A percentile compares a stretch with the other conserved stretches of the same genome.
phyloP scores from a whole-genome alignment of 2,329 filamentous ascomycete species.

The Juglanconis oblonga region DNA sequence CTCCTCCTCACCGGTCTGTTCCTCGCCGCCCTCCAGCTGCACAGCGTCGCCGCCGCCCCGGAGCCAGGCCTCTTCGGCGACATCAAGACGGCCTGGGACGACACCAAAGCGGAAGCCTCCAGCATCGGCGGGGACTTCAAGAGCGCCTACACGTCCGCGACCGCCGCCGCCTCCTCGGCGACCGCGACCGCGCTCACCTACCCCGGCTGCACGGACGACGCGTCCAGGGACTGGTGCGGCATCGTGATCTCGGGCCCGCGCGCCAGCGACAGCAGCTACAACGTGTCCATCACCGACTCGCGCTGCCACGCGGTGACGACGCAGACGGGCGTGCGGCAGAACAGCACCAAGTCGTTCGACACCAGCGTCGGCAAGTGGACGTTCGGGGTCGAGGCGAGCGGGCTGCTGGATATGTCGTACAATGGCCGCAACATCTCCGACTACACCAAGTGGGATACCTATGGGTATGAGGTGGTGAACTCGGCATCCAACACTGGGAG shows the following conservation, averaged over 20 bases:
- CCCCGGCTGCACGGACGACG: neutral
- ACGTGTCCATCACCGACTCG: slow-evolving; percentile 1
- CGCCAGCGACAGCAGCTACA: neutral
- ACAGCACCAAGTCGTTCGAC: neutral
- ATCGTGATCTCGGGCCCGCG: neutral
- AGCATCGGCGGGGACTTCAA: neutral
- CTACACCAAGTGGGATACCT: neutral
- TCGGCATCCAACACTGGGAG: neutral
- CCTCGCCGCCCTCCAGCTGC: neutral
- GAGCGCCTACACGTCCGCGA: neutral
- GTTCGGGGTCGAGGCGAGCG: neutral
- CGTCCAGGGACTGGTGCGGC: neutral
- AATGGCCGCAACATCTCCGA: neutral
- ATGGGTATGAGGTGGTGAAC: neutral
- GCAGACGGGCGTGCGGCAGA: neutral
- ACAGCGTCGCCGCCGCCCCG: neutral
- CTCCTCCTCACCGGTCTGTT: neutral
- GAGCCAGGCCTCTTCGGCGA: neutral
- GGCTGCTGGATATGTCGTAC: neutral
- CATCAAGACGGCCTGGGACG: neutral
- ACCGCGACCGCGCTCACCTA: neutral
- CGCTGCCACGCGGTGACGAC: neutral
- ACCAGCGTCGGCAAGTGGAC: slow-evolving; percentile 1
- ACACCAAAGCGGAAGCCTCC: neutral
- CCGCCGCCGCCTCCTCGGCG: neutral